Evolutionary conservation across 1,284 basidiomycete species (phyloP), one percentile per base, ranked within the genome.

Genomic region (Fistulina hepatica): DNA sequence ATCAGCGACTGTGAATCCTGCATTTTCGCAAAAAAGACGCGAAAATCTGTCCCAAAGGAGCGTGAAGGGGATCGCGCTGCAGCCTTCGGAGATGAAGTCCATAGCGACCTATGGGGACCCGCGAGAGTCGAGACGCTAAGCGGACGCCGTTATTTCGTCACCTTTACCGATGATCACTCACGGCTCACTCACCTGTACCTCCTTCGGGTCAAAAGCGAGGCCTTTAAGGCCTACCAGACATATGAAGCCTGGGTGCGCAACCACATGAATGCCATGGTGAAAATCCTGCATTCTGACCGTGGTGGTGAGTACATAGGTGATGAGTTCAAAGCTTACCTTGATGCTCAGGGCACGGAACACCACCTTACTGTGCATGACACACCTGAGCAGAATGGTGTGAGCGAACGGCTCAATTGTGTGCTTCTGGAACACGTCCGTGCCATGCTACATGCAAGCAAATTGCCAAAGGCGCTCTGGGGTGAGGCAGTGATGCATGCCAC

Each of bases 71-170:
- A 44, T 7, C 39, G 37, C 7, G 43, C 47, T 2, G 41, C 35
- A 11, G 27, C 43, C 13, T 27, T 60, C 44, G 58, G 60, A 10
- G 56, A 58, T 21, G 37, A 57, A 10, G 40, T 58, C 10, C 51
- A 58, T 37, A 50, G 48, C 10, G 60, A 68, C 39, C 36, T 64
- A 6, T 66, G 62, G 63, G 64, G 63, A 20, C 57, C 55, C 5
- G 50, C 63, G 3, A 42, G 37, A 2, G 44, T 52, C 2, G 31
- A 45, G 33, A 54, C 56, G 2, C 37, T 56, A 13, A 40, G 50
- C 2, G 40, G 43, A 10, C 28, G 41, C n/a, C 19, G 43, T 6
- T 58, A 54, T 34, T 52, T 44, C 19, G 31, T 52, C 10, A 50
- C 41, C 1, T 51, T 53, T 37, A 52, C 43, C 3, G 55, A 58